Base-by-base conservation (phyloP, 306 rosid species). In the Lathyrus tuberosus region DNA sequence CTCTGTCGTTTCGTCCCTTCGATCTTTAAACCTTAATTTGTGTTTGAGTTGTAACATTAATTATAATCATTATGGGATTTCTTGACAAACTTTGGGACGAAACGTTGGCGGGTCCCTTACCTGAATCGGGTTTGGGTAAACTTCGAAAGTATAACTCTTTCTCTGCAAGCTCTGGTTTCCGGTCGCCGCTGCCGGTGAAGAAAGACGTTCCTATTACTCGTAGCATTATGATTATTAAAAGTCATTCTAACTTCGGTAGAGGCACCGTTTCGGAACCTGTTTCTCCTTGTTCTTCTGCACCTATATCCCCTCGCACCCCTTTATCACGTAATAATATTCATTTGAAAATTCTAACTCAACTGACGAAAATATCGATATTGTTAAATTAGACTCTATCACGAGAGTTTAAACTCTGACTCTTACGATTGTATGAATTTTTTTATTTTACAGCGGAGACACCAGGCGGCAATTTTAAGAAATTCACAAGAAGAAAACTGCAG, bases 61-160 rank as follows among this genome's bases (percentile, higher is more conserved):
- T 35, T 35, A 35, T 35, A 35, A 58, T 16, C 12, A 38, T 5
- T n/a, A 94, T 94, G 97, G 87, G 89, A 75, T 85, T 94, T 72
- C 91, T 94, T 62, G 83, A 88, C 57, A 94, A 88, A 80, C 85
- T 94, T 9, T 94, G 98, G 98, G 98, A 94, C 88, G 98, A 94
- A 80, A 90, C 96, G 43, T 75, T 94, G 35, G 98, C 97, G 56
- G 98, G 98, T 9, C 97, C 98, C 11, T 15, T 90, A 17, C 98
- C 98, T 2, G 98, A 94, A n/a, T 60, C 89, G 40, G 98, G 97
- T 62, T 88, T 93, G 56, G 84, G 94, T 16, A 89, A 86, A 70
- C 96, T 90, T 75, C 96, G 98, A 10, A 90, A 90, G 69, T 86
- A 64, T 42, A 73, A 88, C 51, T 84, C 97, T 10, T 59, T 87